Base-by-base conservation (phyloP, 73 alveolate species). In the Durusdinium trenchii region DNA sequence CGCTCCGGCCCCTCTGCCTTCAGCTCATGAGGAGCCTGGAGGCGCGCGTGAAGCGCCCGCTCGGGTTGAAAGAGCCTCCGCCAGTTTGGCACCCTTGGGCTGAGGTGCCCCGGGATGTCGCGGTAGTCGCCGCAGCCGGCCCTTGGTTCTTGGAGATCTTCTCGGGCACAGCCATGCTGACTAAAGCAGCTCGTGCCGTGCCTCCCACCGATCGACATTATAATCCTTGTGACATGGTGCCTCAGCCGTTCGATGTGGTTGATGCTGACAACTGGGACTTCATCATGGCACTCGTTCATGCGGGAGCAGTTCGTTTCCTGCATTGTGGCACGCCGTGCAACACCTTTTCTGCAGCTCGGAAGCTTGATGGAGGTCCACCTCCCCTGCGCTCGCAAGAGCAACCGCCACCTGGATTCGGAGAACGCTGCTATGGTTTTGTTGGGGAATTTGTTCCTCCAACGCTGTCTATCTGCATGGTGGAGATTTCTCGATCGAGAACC, bases 251-350 rank as follows among this genome's bases (percentile, higher is more conserved):
- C 0, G 84, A 87, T 45, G 10, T 87, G n/a, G 64, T 87, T 47
- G 95, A 60, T 30, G 84, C 23, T 0, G 50, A 60, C 0, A 0
- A 61, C 51, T 61, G 45, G 64, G 67, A 42, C n/a, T 36, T 0
- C 62, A 5, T 87, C 69, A 6, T 61, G 85, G 38, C 10, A 23
- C 14, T 40, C 6, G 14, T 20, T 5, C 62, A 3, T 3, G n/a
- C 26, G 36, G 95, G 84, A 1, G 95, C 54, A n/a, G 47, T 87
- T 30, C 32, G 4, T 20, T 62, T 61, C 38, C 26, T 62, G 48
- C 95, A 87, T 16, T 38, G 42, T n/a, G 95, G 95, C 52, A 43
- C 67, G 3, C 95, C 95, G 9, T 87, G 95, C 95, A 43, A 38
- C 69, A 61, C 95, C 0, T 87, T 61, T 69, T 42, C 83, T 5